These are phyloP conservation scores for Geranium brycei DNA, from an alignment of 345 rosid genomes.

Conservation along the genomic window DNA sequence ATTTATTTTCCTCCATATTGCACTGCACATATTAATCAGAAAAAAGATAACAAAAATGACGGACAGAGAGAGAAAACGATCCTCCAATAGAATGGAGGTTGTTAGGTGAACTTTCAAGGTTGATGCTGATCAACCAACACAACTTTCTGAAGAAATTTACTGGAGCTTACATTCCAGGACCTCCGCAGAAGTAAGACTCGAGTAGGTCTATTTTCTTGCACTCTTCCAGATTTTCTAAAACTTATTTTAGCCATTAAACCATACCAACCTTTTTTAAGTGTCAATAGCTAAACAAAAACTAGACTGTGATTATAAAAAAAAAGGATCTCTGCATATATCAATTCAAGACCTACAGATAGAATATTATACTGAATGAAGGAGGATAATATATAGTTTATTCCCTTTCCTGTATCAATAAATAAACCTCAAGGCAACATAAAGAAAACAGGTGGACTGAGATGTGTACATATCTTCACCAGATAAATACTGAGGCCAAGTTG, in stretches of 20 bases:
- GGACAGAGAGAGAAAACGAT: neutral
- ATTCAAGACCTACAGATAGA: neutral
- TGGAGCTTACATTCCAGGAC: neutral
- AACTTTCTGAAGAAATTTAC: conserved; percentile 5
- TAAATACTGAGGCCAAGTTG: neutral
- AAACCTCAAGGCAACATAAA: neutral
- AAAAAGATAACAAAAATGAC: neutral
- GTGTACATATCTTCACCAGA: neutral
- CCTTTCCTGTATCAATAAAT: neutral
- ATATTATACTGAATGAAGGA: neutral
- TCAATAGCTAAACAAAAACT: neutral
- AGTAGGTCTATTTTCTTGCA: neutral
- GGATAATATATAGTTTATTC: neutral
- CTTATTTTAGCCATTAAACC: neutral
- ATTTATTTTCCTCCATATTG: neutral
- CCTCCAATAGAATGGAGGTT: neutral
- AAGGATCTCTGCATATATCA: neutral
- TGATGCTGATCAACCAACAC: conserved; percentile 13
- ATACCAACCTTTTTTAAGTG: neutral
- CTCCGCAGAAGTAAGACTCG: neutral
- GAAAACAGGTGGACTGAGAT: neutral
- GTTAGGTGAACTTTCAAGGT: neutral
- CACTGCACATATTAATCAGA: neutral
- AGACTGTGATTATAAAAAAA: neutral
- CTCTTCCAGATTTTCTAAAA: neutral